Percentiles rank a stretch among this genome's conserved stretches.
Conservation (phyloP, 352 stramenopile genomes). For the Phytophthora hybrid region DNA sequence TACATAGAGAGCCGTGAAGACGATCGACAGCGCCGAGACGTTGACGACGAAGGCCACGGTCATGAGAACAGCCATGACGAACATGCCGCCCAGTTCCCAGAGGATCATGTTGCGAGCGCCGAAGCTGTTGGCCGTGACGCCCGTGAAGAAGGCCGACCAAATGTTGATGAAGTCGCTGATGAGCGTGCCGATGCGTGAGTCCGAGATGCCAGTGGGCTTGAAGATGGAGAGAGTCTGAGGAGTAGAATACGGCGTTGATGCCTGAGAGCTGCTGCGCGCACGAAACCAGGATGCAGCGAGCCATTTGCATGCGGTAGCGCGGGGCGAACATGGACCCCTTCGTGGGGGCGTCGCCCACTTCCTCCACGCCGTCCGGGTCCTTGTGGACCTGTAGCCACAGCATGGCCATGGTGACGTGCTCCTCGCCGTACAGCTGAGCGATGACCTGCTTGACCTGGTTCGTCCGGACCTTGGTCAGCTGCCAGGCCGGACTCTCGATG, state of each 20-base stretch:
- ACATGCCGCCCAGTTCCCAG: slow-evolving; percentile 43
- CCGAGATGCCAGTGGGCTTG: slow-evolving; percentile 15
- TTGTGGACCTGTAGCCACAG: slow-evolving; percentile 40
- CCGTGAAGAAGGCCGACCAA: slow-evolving; percentile 20
- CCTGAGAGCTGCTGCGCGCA: slow-evolving; percentile 18
- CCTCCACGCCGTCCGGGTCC: slow-evolving; percentile 8
- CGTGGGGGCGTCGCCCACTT: slow-evolving; percentile 17
- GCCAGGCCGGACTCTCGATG: slow-evolving; percentile 44
- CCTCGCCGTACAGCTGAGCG: slow-evolving; percentile 43
- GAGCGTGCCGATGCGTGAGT: slow-evolving; percentile 19
- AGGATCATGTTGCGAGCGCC: slow-evolving; percentile 58
- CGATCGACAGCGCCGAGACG: slow-evolving; percentile 10
- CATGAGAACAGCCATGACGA: slow-evolving; percentile 49
- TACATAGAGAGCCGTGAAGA: slow-evolving; percentile 15
- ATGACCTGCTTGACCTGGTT: slow-evolving; percentile 38
- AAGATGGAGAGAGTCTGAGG: slow-evolving; percentile 14
- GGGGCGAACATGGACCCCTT: slow-evolving; percentile 35
- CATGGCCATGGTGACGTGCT: slow-evolving; percentile 39
- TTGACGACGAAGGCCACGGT: slow-evolving; percentile 47
- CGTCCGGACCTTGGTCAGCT: slow-evolving; percentile 51
- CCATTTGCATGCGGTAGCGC: slow-evolving; percentile 26
- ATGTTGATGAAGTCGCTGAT: slow-evolving; percentile 31
- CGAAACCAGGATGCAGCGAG: slow-evolving; percentile 16
- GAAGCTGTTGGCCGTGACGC: slow-evolving; percentile 48
- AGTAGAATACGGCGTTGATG: slow-evolving; percentile 25